Conservation (phyloP, 2,329 filamentous ascomycete genomes). For the Diaporthe vaccinii region DNA sequence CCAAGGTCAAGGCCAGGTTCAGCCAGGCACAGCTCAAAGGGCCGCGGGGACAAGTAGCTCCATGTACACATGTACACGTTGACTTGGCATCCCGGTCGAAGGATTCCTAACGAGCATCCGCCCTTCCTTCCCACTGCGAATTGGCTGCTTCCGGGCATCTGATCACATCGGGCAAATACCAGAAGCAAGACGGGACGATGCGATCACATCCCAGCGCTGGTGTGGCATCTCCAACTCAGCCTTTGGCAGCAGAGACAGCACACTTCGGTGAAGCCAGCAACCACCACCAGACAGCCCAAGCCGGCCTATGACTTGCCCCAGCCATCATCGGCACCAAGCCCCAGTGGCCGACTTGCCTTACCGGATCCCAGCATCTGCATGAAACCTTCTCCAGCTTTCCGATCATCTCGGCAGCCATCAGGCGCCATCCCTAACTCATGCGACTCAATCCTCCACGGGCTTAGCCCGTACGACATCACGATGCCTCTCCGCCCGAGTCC, state of each 20-base stretch:
- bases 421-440: slow-evolving; percentile 38
- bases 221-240: not conserved
- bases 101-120: slow-evolving; percentile 38
- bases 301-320: not conserved
- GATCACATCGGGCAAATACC: slow-evolving; percentile 22
- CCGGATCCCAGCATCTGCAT: slow-evolving; percentile 11
- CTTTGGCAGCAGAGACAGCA: not conserved
- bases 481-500: slow-evolving; percentile 23
- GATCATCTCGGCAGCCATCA: slow-evolving; percentile 26
- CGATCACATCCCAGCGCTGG: slow-evolving; percentile 26
- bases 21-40: slow-evolving; percentile 4
- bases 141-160: slow-evolving; percentile 30
- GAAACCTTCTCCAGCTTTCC: slow-evolving; percentile 17
- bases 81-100: slow-evolving; percentile 33
- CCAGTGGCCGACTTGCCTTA: slow-evolving; percentile 4
- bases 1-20: slow-evolving; percentile 2
- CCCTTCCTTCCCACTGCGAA: slow-evolving; percentile 29
- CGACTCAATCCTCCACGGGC: slow-evolving; percentile 21
- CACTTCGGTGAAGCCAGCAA: slow-evolving; percentile 15
- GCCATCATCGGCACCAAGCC: slow-evolving; percentile 25
- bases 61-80: slow-evolving; percentile 11
- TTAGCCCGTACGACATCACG: slow-evolving; percentile 36
- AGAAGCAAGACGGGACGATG: slow-evolving; percentile 33
- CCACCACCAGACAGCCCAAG: not conserved
- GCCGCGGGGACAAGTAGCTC: slow-evolving; percentile 3